These are phyloP conservation scores for Bipolaris zeicola DNA, from an alignment of 2,329 filamentous ascomycete species.

Conservation along the genomic window DNA sequence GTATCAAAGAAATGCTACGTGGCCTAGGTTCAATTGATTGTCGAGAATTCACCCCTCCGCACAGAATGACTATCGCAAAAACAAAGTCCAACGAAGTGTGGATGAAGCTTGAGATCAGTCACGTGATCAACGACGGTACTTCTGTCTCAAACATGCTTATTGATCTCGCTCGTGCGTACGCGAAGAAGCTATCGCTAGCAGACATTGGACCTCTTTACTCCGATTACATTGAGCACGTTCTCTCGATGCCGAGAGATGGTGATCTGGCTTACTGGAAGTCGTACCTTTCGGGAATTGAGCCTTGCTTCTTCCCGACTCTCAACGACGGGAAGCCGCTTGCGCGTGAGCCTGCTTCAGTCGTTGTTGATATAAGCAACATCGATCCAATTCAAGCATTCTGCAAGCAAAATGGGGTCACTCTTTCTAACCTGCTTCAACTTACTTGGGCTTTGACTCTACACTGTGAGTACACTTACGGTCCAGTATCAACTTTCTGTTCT, in stretches of 20 bases:
- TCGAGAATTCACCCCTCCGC: constrained; percentile 47
- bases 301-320: constrained; percentile 54
- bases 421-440: constrained; percentile 58
- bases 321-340: constrained; percentile 43
- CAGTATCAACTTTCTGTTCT: background rate
- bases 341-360: constrained; percentile 45
- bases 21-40: constrained; percentile 34
- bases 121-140: constrained; percentile 58
- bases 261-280: constrained; percentile 54
- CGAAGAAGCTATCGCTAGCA: constrained; percentile 46
- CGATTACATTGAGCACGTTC: constrained; percentile 45
- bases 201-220: constrained; percentile 47
- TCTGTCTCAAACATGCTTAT: constrained; percentile 57
- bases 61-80: constrained; percentile 55
- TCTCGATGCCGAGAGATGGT: constrained; percentile 34
- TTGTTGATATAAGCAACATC: constrained; percentile 47
- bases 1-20: constrained; percentile 25
- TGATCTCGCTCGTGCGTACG: constrained; percentile 55
- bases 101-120: constrained; percentile 58
- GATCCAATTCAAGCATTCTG: constrained; percentile 44
- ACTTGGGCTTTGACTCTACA: constrained; percentile 60
- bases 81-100: constrained; percentile 48
- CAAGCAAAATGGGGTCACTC: constrained; percentile 51
- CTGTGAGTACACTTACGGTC: constrained; percentile 7
- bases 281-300: constrained; percentile 53